Evolutionary conservation across 441 rosid species (phyloP), one percentile per base, ranked within the genome.

Genomic region (Theobroma grandiflorum): DNA sequence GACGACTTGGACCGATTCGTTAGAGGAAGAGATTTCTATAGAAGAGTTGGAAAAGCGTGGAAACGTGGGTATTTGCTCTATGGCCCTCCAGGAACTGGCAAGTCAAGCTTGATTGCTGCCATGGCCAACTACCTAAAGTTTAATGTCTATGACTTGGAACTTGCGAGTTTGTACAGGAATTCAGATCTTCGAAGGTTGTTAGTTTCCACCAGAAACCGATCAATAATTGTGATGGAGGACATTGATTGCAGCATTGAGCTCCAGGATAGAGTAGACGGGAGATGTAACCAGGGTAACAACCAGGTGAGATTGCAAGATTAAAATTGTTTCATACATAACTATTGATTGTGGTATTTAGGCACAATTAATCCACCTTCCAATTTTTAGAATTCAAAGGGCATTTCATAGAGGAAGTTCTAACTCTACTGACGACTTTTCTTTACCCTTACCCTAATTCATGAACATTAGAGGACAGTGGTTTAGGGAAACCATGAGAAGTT

Each of bases 1-100:
- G 84, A 80, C 47, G 87, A 85, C 64, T 75, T 87, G 77, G 87
- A 83, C 69, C 82, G 83, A 37, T 87, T 82, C 57, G 76, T 74
- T 76, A 78, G 57, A 59, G 64, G 88, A 40, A 82, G 76, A 49
- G 78, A 82, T 6, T 82, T 78, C 75, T 82, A 85, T 42, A 33
- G 73, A n/a, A 72, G 79, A 74, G 83, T 80, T 6, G 90, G 85
- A 26, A 85, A 82, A 68, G 80, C 83, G 10, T 82, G 88, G 85
- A 87, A 83, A 66, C 80, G 85, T 15, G 87, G 85, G 12, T 78
- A 78, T 55, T 70, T 79, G 66, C 26, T 84, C 18, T 67, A 65
- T 40, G 80, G 85, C 0, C 82, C 82, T 37, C 75, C 82, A 2
- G 82, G 78, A 12, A 79, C 76, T 3, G 78, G 83, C 3, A 79